phyloP scores from a whole-genome alignment of 2,329 filamentous ascomycete genomes.

The Cadophora malorum region DNA sequence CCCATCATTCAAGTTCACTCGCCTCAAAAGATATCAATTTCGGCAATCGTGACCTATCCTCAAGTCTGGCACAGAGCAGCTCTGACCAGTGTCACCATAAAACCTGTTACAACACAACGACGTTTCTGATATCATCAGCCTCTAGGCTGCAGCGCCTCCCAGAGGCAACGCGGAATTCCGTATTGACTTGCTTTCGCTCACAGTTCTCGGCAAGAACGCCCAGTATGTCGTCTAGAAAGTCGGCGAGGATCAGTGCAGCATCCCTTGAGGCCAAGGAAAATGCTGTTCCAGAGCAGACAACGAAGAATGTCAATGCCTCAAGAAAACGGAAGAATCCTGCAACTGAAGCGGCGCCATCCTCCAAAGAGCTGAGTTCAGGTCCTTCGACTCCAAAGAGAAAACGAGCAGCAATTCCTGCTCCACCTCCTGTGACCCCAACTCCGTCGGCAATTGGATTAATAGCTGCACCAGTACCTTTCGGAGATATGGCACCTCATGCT shows the following conservation, averaged over 20 bases:
- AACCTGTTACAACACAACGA: neutral
- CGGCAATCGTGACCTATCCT: neutral
- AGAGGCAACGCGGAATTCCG: neutral
- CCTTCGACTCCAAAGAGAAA: slow-evolving; percentile 43
- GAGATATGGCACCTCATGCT: slow-evolving; percentile 43
- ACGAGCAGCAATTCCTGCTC: slow-evolving; percentile 32
- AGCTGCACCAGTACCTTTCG: slow-evolving; percentile 50
- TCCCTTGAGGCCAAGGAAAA: slow-evolving; percentile 28
- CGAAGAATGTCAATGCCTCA: slow-evolving; percentile 32
- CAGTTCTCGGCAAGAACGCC: slow-evolving; percentile 15
- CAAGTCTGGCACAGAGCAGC: neutral
- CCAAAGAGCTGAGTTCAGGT: slow-evolving; percentile 24
- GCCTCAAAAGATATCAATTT: neutral
- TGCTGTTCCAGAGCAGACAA: slow-evolving; percentile 7
- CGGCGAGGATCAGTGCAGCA: slow-evolving; percentile 39
- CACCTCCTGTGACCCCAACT: slow-evolving; percentile 53
- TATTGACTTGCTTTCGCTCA: neutral
- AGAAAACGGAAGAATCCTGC: slow-evolving; percentile 41
- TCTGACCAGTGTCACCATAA: neutral
- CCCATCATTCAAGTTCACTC: neutral
- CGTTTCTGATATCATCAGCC: neutral
- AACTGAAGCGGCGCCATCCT: slow-evolving; percentile 24
- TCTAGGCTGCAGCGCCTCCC: slow-evolving; percentile 11
- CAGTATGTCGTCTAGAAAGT: slow-evolving; percentile 42
- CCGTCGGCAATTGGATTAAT: slow-evolving; percentile 56